Evolutionary conservation across 176 grass and related monocot genomes (phyloP), one percentile per base, ranked within the genome.

Genomic region (Dendrocalamus sinicus): DNA sequence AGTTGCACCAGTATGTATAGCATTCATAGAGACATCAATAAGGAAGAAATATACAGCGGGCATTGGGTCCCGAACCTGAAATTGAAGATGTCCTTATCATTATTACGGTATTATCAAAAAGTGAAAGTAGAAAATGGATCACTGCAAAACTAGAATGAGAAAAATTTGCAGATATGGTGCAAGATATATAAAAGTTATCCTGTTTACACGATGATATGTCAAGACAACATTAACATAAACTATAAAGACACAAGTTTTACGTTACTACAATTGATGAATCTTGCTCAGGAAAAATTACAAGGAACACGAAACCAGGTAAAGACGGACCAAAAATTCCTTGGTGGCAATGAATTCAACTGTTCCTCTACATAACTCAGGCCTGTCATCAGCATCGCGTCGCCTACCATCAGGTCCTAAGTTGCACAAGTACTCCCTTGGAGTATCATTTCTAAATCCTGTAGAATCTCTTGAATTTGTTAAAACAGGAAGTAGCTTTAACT

Each of bases 291-390:
- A 75, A 73, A 74, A 28, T 28, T 26, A 63, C 23, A 63, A 62
- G 55, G 46, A 47, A 59, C 70, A 23, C 13, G 46, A 37, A 39
- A 77, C 77, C 72, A 78, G 73, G 81, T 64, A 73, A 58, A 77
- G 28, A 93, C 92, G 75, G 45, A 97, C 95, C 97, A 99, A 90
- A 90, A 96, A 99, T 81, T 99, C 97, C 88, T 94, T 96, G 58
- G 92, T 93, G 19, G 97, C 97, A 75, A 99, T 46, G 79, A 99
- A 99, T 91, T 99, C 97, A 89, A 99, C 93, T 16, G 97, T 92
- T 86, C 97, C 97, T 92, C 88, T 99, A 52, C 90, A 99, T 75
- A 99, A 82, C 80, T 99, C 97, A 43, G 97, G 97, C 84, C 97
- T 99, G 62, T 96, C 94, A 91, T 99, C 94, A 64, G 94, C 94